Evolutionary conservation across 169 alveolate genomes (phyloP), one percentile per base, ranked within the genome.

Genomic region (Plasmodium fragile): DNA sequence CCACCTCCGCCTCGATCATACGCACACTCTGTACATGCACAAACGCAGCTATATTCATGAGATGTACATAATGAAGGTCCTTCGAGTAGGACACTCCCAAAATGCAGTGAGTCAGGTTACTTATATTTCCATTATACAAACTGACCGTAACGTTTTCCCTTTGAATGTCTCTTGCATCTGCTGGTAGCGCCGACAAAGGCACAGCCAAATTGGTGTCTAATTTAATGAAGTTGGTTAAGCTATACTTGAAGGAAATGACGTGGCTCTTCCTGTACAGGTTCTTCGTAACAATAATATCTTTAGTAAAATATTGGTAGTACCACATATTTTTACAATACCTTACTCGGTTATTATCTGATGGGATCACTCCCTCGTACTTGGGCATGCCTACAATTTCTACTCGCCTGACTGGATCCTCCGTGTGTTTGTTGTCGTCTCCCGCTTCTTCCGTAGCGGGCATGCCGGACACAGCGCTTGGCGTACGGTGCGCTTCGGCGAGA

Each of bases 351-450:
- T 43, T 89, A 69, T 89, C 94, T 28, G 94, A 77, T 3, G 94
- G 94, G n/a, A 89, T 89, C 13, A 89, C 94, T 18, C 94, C 94
- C 30, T 89, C 94, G 70, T 49, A 89, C 81, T 89, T 89, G 0
- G 94, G 94, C 90, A 89, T 79, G 5, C 90, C 94, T 0, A 89
- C 72, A 36, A 89, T 89, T 79, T 89, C 91, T 0, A 89, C 55
- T 8, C 7, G 7, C 52, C 41, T 45, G 18, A 7, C 49, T 13
- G 45, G 22, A 0, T 70, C 71, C n/a, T 72, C 49, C 4, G 18
- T 43, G 6, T 82, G 34, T 65, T 55, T 36, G 34, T 65, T 28
- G 32, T 72, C 22, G 25, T 18, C 4, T 25, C 13, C 34, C 8
- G 16, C 13, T 59, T n/a, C 8, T 7, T 59, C 73, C 25, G 32